Evolutionary conservation across 257 asterid genomes (phyloP), one percentile per base, ranked within the genome.

Genomic region (Coffea canephora): DNA sequence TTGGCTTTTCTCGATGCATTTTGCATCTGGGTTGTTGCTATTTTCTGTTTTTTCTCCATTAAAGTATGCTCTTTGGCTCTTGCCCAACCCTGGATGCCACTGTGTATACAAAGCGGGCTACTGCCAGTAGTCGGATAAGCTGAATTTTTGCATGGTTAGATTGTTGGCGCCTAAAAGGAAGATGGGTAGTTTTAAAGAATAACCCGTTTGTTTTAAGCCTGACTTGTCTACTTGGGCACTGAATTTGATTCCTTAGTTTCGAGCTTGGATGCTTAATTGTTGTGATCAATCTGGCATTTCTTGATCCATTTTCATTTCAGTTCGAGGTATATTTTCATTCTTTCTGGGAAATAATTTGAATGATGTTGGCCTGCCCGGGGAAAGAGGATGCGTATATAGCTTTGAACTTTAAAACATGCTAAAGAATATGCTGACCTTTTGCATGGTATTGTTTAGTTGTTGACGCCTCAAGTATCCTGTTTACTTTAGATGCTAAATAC

Each of bases 241-340:
- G 31, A 34, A 54, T 74, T 54, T 8, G 3, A 16, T 52, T 23
- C 19, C 11, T 12, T 50, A n/a, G 11, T 2, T n/a, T 46, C 27
- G 7, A 15, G 16, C n/a, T 9, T 27, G 8, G 66, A 73, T 73
- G 54, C 67, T 19, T 11, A 23, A 76, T 62, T 43, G 1, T 6
- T 45, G 55, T 61, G 79, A 75, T 75, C 71, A 76, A 7, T 62
- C 27, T 25, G 18, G 79, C 59, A 16, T 41, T 75, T 59, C 6
- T 25, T 39, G 71, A 59, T 59, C 71, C 78, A 59, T 39, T 55
- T 55, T 55, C n/a, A 55, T 55, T 8, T 81, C 77, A 80, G 80
- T 69, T 81, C 36, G 76, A 69, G 49, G 54, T 69, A 5, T 70
- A 57, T 31, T 10, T 23, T 5, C 8, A 45, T 5, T 49, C 5